Percentiles rank a stretch among this genome's conserved stretches.
These are phyloP conservation scores for Clonostachys chloroleuca DNA, from an alignment of 2,329 filamentous ascomycete genomes.

Conservation along the genomic window DNA sequence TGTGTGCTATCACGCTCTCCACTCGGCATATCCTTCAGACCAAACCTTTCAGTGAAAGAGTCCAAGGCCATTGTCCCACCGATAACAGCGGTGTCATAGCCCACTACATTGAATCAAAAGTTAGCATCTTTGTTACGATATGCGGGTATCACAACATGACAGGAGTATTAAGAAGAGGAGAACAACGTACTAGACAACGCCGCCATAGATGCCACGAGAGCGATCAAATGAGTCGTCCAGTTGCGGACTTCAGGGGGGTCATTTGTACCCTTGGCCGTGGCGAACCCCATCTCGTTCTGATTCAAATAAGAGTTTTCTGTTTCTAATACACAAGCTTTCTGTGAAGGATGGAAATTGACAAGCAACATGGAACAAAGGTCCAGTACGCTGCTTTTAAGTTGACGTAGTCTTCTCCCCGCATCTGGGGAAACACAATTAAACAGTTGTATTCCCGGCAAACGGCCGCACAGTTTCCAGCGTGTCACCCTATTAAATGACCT, in stretches of 20 bases:
- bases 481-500: too few species aligned
- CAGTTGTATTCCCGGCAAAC: too few species aligned
- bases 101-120: not conserved
- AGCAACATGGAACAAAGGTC: too few species aligned
- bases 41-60: slow-evolving; percentile 13
- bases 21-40: slow-evolving; percentile 4
- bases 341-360: too few species aligned
- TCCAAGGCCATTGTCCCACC: slow-evolving; percentile 12
- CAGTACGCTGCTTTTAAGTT: too few species aligned
- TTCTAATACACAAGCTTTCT: not conserved
- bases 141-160: not conserved
- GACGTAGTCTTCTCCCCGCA: too few species aligned
- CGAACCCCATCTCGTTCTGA: slow-evolving; percentile 12
- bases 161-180: slow-evolving; percentile 1
- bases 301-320: not conserved
- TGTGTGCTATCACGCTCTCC: slow-evolving; percentile 9
- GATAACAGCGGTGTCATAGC: slow-evolving; percentile 10
- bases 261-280: slow-evolving; percentile 27
- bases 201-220: slow-evolving; percentile 23
- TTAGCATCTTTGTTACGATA: not conserved
- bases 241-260: slow-evolving; percentile 25
- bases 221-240: slow-evolving; percentile 23
- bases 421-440: too few species aligned
- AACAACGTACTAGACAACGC: slow-evolving; percentile 17
- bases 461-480: too few species aligned